Percentiles rank a stretch among this genome's conserved stretches.
Evolutionary conservation across 768 basidiomycete species (phyloP).

Genomic region (Lyophyllum atratum): DNA sequence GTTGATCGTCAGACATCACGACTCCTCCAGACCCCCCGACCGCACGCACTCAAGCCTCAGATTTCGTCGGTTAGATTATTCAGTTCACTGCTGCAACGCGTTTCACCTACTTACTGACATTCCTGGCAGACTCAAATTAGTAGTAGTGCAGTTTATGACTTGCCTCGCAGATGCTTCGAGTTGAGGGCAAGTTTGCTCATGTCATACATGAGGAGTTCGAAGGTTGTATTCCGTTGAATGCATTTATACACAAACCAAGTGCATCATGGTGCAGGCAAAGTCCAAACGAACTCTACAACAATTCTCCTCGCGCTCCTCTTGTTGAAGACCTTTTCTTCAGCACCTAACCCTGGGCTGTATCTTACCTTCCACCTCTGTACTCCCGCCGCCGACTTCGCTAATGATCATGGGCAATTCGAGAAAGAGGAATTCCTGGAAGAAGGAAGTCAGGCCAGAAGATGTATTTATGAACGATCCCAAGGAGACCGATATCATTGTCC

Average conservation of each 20-base stretch:
- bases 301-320: no score
- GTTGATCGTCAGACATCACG: no score
- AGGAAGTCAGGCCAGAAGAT: slow-evolving; percentile 15
- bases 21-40: no score
- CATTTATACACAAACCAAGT: no score
- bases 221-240: no score
- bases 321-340: no score
- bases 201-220: no score
- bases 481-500: slow-evolving; percentile 15
- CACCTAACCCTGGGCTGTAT: not conserved
- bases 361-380: not conserved
- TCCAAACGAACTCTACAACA: no score
- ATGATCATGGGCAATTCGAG: slow-evolving; percentile 2
- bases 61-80: not conserved
- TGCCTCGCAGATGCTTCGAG: no score
- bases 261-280: no score
- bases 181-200: no score
- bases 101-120: not conserved
- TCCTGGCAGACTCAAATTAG: not conserved
- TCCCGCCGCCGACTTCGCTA: not conserved
- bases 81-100: not conserved
- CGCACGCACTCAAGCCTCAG: not conserved
- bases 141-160: no score
- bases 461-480: slow-evolving; percentile 15
- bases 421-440: slow-evolving; percentile 12